Evolutionary conservation across 306 rosid species (phyloP), one percentile per base, ranked within the genome.

Genomic region (Trichosanthes cucumerina): DNA sequence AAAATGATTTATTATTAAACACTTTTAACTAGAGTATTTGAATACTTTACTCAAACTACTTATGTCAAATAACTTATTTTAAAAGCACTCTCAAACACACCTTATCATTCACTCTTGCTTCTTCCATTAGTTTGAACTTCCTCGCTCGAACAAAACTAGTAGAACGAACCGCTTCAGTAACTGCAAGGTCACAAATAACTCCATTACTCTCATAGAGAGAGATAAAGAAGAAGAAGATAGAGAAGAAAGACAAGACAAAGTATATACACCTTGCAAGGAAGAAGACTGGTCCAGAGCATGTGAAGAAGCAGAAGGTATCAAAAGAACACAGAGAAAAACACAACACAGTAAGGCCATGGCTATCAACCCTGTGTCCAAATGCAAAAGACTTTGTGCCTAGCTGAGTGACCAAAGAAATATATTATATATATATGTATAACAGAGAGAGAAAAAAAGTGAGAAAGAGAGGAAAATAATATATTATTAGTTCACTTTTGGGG

Each of bases 401-500:
- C 15, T 47, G 39, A 6, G 39, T 44, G 21, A 46, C 38, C 39
- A 43, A 16, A 6, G 6, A 47, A 43, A 71, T 16, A 71, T 47
- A 73, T 47, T 10, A 70, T 28, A 28, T 28, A 28, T 28, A 28
- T 28, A 28, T 28, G 2, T 28, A 28, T 28, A 28, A 1, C 1
- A 1, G 3, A 68, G 4, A 68, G 19, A 68, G 75, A 68, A 19
- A 68, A 19, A 41, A 53, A 47, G 43, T 26, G 77, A 46, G 58
- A 24, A 41, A 16, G 58, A 64, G 70, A 62, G 69, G 7, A 44
- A 7, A 46, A 26, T 1, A 43, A 44, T 71, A 44, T 71, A 21
- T 71, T 71, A 21, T 44, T 24, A 70, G 36, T 41, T 70, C 53
- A 70, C 76, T 70, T 70, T 43, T 12, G n/a, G 36, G 76, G 72